These are phyloP conservation scores for Rhizopogon vesiculosus DNA, from an alignment of 768 basidiomycete species.

Conservation along the genomic window DNA sequence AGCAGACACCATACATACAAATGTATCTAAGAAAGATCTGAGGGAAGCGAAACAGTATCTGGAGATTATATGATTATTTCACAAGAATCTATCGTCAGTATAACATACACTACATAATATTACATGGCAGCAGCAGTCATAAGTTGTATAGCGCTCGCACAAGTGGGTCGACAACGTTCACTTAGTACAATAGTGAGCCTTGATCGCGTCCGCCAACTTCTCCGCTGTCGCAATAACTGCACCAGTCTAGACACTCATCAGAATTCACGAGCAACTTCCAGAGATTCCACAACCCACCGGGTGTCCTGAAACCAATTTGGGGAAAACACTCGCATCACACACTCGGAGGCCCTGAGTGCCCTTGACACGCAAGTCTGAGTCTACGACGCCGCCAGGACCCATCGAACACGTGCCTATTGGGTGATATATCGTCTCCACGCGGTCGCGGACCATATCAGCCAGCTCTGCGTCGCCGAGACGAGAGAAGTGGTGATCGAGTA, in stretches of 20 bases:
- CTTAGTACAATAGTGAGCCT: constrained; percentile 13
- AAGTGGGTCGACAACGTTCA: not conserved
- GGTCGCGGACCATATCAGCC: constrained; percentile 25
- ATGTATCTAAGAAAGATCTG: no score
- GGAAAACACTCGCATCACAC: constrained; percentile 44
- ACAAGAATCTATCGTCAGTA: no score
- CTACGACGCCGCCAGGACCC: constrained; percentile 35
- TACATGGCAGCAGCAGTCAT: no score
- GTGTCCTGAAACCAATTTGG: constrained; percentile 39
- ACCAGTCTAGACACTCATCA: constrained; percentile 16
- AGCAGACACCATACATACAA: no score
- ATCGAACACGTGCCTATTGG: constrained; percentile 35
- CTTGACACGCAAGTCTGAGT: constrained; percentile 37
- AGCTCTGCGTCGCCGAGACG: constrained; percentile 30
- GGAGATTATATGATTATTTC: no score
- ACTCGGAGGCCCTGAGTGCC: constrained; percentile 39
- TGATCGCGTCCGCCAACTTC: constrained; percentile 30
- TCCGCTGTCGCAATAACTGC: constrained; percentile 30
- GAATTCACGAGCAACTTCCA: not conserved
- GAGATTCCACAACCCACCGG: constrained; percentile 29
- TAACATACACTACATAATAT: no score
- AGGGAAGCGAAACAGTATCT: no score
- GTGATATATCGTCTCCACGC: constrained; percentile 39
- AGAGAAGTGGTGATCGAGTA: constrained; percentile 35
- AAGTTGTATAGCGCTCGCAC: no score